A percentile compares a stretch with the other conserved stretches of the same genome.
Conservation (phyloP, 1,139 yeast species). For the Dujonia santamariae region DNA sequence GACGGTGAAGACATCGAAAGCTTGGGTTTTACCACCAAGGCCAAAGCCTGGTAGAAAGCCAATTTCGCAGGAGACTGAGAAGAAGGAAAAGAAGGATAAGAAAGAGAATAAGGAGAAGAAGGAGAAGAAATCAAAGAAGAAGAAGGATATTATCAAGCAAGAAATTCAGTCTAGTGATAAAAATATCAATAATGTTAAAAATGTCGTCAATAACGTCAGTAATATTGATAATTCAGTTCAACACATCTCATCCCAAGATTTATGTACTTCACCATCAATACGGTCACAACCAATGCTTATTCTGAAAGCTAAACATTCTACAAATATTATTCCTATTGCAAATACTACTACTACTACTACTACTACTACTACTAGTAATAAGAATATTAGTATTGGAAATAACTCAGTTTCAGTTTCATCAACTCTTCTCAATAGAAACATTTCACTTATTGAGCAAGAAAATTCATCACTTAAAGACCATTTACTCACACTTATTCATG, state of each 20-base stretch:
- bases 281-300: background rate
- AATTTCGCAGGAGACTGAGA: constrained; percentile 3
- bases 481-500: constrained; percentile 38
- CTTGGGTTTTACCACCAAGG: constrained; percentile 22
- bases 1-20: constrained; percentile 15
- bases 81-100: background rate
- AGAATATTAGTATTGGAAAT: background rate
- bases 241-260: no score
- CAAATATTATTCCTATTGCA: background rate
- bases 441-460: constrained; percentile 31
- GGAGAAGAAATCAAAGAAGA: background rate
- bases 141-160: background rate
- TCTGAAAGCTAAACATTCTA: background rate
- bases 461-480: constrained; percentile 35
- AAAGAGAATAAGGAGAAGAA: constrained; percentile 8
- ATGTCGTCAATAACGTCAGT: no score
- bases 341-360: background rate
- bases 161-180: background rate
- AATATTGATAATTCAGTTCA: no score
- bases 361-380: background rate
- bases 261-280: no score
- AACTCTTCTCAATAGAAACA: constrained; percentile 16
- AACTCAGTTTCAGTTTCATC: background rate
- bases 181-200: background rate
- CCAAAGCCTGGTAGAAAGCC: constrained; percentile 19